Evolutionary conservation across 345 rosid species (phyloP).

Genomic region (Eucalyptus cloeziana): DNA sequence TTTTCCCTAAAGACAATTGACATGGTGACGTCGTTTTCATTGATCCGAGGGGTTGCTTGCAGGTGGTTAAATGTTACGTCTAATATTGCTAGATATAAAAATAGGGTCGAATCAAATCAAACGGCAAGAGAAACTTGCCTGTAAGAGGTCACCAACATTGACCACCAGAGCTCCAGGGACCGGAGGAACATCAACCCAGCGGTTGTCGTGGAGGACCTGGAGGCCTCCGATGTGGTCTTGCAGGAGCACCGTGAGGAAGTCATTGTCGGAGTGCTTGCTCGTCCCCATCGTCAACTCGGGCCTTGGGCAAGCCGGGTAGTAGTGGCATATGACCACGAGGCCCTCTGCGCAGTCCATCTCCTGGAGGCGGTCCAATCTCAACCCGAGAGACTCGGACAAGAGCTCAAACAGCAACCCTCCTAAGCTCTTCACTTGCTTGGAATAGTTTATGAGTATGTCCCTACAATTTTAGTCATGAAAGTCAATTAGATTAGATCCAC

Average conservation of each 20-base stretch:
- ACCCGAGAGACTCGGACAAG: slow-evolving; percentile 44
- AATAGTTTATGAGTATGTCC: slow-evolving; percentile 26
- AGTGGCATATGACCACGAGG: slow-evolving; percentile 21
- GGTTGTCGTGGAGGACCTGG: slow-evolving; percentile 21
- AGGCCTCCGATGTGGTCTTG: slow-evolving; percentile 57
- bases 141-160: slow-evolving; percentile 50
- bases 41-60: not conserved
- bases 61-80: not conserved
- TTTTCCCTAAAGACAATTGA: not conserved
- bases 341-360: slow-evolving; percentile 30
- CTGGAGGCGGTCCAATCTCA: slow-evolving; percentile 17
- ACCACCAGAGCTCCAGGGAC: slow-evolving; percentile 37
- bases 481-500: not conserved
- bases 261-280: slow-evolving; percentile 26
- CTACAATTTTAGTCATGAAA: not conserved
- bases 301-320: slow-evolving; percentile 46
- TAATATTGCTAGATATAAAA: not conserved
- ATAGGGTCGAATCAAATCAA: rapidly evolving
- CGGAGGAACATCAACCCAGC: slow-evolving; percentile 35
- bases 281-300: slow-evolving; percentile 46
- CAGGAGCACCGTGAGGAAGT: slow-evolving; percentile 47
- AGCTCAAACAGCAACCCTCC: slow-evolving; percentile 23
- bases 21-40: not conserved
- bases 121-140: slow-evolving; percentile 12
- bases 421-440: slow-evolving; percentile 9